Base-by-base conservation (phyloP, 352 stramenopile genomes). In the Phytophthora idaei region DNA sequence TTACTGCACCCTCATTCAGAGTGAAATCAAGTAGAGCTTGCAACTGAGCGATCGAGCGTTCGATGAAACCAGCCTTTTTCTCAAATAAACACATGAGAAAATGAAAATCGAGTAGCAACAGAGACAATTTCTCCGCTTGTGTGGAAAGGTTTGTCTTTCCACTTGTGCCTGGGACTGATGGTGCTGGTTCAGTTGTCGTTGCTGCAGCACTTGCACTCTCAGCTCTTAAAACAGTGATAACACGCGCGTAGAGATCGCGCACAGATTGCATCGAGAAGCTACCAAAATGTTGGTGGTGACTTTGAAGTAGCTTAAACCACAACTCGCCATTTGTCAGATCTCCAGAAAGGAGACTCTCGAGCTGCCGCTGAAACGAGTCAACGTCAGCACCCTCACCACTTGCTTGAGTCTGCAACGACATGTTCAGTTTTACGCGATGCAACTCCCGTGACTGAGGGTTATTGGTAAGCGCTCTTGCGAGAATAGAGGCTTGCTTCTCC, bases 401-500 rank as follows among this genome's bases (percentile, higher is more conserved):
- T 28, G 32, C 10, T 36, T 62, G 47, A 15, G 29, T 47, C 21
- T 57, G 61, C n/a, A 82, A 72, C 5, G 61, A 63, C 45, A 94
- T 63, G 41, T 92, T 89, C 4, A 93, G 63, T 49, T 81, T 78
- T 4, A 89, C 58, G 2, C 63, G 61, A 37, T 81, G 75, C 11
- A 95, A 56, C 25, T 75, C 67, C 25, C 72, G 62, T 1, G 74
- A 87, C 0, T 59, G 52, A 29, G 84, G 87, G 61, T 92, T 94
- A 15, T 31, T 60, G 0, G 59, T 39, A 2, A 90, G 56, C 2
- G 87, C 87, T 60, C 76, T 87, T 12, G 76, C 55, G 44, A 90
- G 67, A 53, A 95, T 84, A 17, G 83, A 71, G 4, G 51, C 37
- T 71, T 95, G 87, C 56, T 93, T 94, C 17, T 92, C 83, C 8